phyloP scores from a whole-genome alignment of 2,329 filamentous ascomycete genomes.

The Fusarium ambrosium region DNA sequence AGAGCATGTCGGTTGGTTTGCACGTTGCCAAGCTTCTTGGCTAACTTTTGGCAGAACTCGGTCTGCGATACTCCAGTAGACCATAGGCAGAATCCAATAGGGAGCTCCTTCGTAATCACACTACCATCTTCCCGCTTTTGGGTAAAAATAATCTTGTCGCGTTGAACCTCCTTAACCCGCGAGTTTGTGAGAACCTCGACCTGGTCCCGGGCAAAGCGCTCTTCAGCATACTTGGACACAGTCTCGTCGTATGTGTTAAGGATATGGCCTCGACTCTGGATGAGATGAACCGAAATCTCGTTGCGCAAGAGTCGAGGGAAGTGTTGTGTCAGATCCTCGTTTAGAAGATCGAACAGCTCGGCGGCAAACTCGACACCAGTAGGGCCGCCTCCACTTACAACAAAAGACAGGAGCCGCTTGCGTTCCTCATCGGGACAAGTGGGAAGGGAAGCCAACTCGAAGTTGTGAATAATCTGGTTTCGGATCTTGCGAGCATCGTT shows the following conservation, averaged over 20 bases:
- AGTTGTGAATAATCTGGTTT: slow-evolving; percentile 88
- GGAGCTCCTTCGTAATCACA: slow-evolving; percentile 89
- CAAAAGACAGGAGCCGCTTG: slow-evolving; percentile 89
- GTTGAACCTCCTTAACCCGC: slow-evolving; percentile 87
- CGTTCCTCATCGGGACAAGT: slow-evolving; percentile 92
- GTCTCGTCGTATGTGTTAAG: slow-evolving; percentile 98
- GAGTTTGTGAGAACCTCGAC: slow-evolving; percentile 94
- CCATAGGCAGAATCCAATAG: slow-evolving; percentile 97
- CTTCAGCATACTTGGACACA: slow-evolving; percentile 91
- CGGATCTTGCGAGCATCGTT: slow-evolving; percentile 91
- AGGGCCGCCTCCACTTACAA: slow-evolving; percentile 94
- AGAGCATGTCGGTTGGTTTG: slow-evolving; percentile 93
- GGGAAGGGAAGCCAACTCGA: slow-evolving; percentile 92
- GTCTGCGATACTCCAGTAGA: slow-evolving; percentile 95
- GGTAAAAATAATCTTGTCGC: slow-evolving; percentile 89
- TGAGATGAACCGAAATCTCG: slow-evolving; percentile 96
- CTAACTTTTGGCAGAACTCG: slow-evolving; percentile 81
- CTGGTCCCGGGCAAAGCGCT: slow-evolving; percentile 89
- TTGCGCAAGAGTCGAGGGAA: slow-evolving; percentile 95
- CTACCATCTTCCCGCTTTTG: slow-evolving; percentile 83
- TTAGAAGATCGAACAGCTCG: slow-evolving; percentile 94
- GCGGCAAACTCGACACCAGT: slow-evolving; percentile 98
- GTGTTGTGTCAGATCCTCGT: slow-evolving; percentile 87
- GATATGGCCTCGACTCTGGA: slow-evolving; percentile 94
- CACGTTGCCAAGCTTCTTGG: slow-evolving; percentile 78